phyloP scores from a whole-genome alignment of 805 yeast species.

The Candida ipomoeae region DNA sequence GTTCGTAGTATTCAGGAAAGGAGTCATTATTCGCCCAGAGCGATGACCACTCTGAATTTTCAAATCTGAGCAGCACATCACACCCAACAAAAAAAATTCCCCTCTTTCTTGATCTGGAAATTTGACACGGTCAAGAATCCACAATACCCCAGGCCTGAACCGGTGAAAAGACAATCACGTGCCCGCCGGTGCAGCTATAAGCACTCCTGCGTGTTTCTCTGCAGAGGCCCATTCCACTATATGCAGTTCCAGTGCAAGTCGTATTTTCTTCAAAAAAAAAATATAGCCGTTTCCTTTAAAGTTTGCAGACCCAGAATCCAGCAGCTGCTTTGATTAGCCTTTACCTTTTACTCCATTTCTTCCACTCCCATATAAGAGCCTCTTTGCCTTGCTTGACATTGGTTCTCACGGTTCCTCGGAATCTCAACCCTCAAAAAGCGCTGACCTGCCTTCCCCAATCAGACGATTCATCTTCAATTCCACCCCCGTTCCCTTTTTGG shows the following conservation, averaged over 20 bases:
- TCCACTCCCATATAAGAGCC: background rate
- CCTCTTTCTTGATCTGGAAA: background rate
- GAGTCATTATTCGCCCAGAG: background rate
- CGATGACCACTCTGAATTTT: background rate
- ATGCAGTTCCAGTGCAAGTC: conserved; percentile 2
- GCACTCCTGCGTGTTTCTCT: conserved; percentile 4
- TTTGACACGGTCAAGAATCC: background rate
- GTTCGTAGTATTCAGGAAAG: background rate
- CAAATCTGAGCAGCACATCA: background rate
- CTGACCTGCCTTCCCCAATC: background rate
- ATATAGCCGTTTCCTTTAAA: background rate
- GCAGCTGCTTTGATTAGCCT: background rate
- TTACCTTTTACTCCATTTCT: background rate
- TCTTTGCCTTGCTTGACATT: background rate
- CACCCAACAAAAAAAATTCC: background rate
- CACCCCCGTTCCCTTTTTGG: background rate
- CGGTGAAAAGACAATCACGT: background rate
- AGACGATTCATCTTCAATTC: background rate
- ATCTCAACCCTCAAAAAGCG: background rate
- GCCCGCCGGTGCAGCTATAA: background rate
- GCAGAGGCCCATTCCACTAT: background rate
- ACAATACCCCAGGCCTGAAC: background rate
- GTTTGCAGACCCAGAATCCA: background rate
- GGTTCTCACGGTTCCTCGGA: background rate
- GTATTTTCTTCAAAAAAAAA: conserved; percentile 1